Percentiles rank a stretch among this genome's conserved stretches.
phyloP scores from a whole-genome alignment of 2,329 filamentous ascomycete species.

The Xylaria multiplex region DNA sequence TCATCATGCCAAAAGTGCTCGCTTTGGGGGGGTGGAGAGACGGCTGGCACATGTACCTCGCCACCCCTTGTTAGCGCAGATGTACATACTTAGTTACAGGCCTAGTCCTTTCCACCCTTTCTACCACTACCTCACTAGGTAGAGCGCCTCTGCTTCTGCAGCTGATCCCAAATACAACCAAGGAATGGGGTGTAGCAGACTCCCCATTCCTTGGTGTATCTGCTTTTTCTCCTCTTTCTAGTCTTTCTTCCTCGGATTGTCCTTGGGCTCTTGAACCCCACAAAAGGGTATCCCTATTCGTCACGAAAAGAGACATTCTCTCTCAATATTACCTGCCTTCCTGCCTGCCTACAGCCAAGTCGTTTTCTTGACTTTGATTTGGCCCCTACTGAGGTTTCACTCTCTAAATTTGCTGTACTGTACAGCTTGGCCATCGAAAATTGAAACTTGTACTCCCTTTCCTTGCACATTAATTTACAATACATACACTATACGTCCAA shows the following conservation, averaged over 20 bases:
- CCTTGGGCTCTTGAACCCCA: constrained; percentile 4
- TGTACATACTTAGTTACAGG: constrained; percentile 39
- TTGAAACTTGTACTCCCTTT: background rate
- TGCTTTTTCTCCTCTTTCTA: constrained; percentile 41
- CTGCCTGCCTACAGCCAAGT: too few relatives aligned
- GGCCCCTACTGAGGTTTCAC: background rate
- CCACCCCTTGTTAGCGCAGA: constrained; percentile 47
- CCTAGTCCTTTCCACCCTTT: too few relatives aligned
- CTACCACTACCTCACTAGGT: too few relatives aligned
- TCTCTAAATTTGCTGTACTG: background rate
- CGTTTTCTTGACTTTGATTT: constrained; percentile 7
- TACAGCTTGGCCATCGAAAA: constrained; percentile 11
- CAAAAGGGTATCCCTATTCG: constrained; percentile 11
- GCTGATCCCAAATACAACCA: constrained; percentile 45
- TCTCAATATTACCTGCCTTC: too few relatives aligned
- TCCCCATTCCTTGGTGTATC: constrained; percentile 41
- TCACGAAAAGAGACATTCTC: background rate
- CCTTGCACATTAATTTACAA: too few relatives aligned
- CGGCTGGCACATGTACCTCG: constrained; percentile 43
- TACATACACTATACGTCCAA: too few relatives aligned
- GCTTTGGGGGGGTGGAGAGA: constrained; percentile 1
- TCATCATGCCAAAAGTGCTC: constrained; percentile 23
- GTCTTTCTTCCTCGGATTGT: constrained; percentile 10
- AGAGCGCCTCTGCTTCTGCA: constrained; percentile 36
- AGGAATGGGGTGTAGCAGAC: constrained; percentile 42